Conservation (phyloP, 148 eudicot genomes). For the Vaccinium corymbosum region DNA sequence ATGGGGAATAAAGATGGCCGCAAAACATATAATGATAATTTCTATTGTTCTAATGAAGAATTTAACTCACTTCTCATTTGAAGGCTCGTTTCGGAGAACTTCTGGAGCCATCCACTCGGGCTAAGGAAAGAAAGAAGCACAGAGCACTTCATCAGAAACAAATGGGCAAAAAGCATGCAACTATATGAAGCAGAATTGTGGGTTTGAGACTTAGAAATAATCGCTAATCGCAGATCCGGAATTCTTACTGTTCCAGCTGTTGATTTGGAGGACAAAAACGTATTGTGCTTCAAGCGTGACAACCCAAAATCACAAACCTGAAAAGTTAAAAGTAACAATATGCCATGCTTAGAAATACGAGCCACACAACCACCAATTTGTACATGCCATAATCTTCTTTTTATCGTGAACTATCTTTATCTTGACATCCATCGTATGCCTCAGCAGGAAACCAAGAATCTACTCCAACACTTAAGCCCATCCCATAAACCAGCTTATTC, state of each 20-base stretch:
- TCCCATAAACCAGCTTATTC: neutral
- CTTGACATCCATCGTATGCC: neutral
- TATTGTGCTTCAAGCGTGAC: slow-evolving; percentile 94
- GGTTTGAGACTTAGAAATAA: neutral
- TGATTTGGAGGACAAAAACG: slow-evolving; percentile 88
- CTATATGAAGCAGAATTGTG: neutral
- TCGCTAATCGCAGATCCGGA: neutral
- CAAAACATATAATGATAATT: neutral
- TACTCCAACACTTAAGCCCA: neutral
- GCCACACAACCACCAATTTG: slow-evolving; percentile 6
- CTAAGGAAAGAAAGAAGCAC: slow-evolving; percentile 32
- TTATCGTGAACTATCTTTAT: neutral
- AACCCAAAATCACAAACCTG: slow-evolving; percentile 93
- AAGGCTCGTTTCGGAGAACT: slow-evolving; percentile 95
- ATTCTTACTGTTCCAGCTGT: slow-evolving; percentile 85
- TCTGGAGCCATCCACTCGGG: slow-evolving; percentile 99
- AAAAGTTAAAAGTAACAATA: slow-evolving; percentile 17
- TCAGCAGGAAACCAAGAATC: slow-evolving; percentile 6
- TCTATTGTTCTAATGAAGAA: neutral
- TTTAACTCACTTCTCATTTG: slow-evolving; percentile 92
- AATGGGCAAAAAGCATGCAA: neutral
- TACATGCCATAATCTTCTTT: neutral
- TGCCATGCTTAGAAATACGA: slow-evolving; percentile 4
- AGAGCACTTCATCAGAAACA: slow-evolving; percentile 22
- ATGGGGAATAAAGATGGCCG: neutral